A percentile compares a stretch with the other conserved stretches of the same genome.
Conservation (phyloP, 75 land plant genomes). For the Sequoiadendron giganteum region DNA sequence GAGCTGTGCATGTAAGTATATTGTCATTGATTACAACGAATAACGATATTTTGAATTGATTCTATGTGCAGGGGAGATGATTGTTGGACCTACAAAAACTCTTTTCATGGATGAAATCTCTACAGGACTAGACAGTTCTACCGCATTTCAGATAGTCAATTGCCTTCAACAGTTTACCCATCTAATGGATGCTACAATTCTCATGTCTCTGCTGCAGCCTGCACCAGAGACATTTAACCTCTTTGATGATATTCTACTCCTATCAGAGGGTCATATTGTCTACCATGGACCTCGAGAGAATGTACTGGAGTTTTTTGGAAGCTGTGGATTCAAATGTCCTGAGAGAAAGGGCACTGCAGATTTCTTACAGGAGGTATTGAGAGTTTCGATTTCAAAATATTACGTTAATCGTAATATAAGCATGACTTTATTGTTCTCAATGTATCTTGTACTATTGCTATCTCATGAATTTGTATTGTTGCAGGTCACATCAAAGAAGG, state of each 20-base stretch:
- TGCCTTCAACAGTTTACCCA: conserved; percentile 82
- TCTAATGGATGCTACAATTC: conserved; percentile 61
- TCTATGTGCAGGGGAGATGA: conserved; percentile 67
- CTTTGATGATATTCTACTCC: conserved; percentile 72
- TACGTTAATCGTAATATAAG: not conserved
- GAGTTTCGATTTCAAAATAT: not conserved
- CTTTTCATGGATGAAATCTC: conserved; percentile 91
- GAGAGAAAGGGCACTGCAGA: conserved; percentile 83
- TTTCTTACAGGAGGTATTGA: conserved; percentile 77
- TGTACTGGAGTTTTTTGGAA: conserved; percentile 68
- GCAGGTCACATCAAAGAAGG: conserved; percentile 89
- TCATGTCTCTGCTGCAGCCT: conserved; percentile 88
- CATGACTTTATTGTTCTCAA: not conserved
- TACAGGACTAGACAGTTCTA: conserved; percentile 85
- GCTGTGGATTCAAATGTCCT: conserved; percentile 71
- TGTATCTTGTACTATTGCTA: not conserved
- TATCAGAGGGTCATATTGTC: conserved; percentile 79
- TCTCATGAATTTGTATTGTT: not conserved
- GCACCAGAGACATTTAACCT: conserved; percentile 93
- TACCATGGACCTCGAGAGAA: conserved; percentile 80
- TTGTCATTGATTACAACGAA: not conserved
- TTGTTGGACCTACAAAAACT: conserved; percentile 81
- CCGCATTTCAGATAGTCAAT: conserved; percentile 83
- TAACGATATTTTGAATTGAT: not conserved
- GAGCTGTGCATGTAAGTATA: not conserved